These are phyloP conservation scores for Astrothelium subdiscretum DNA, from an alignment of 495 filamentous ascomycete species.

Conservation along the genomic window DNA sequence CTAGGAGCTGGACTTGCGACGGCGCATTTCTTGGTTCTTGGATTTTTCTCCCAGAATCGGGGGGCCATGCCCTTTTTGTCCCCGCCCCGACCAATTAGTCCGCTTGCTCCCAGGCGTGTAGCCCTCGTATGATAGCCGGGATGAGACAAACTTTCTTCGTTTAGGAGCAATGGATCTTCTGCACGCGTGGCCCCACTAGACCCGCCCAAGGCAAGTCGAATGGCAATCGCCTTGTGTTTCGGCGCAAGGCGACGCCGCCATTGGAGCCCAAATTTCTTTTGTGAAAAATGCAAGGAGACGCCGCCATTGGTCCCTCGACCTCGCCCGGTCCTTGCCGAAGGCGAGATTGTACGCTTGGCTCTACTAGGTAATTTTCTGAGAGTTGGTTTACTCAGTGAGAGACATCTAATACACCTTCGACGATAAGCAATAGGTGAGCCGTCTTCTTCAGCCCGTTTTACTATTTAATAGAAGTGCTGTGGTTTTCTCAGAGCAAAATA, in stretches of 20 bases:
- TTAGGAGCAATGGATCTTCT: slow-evolving; percentile 1
- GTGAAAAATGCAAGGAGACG: not conserved
- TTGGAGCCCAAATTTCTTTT: not conserved
- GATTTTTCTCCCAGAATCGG: not conserved
- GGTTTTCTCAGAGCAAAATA: not conserved
- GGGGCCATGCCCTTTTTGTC: slow-evolving; percentile 2
- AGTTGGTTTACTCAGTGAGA: not conserved
- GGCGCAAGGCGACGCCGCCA: not conserved
- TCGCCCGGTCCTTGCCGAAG: not conserved
- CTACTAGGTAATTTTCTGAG: not conserved
- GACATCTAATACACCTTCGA: not conserved
- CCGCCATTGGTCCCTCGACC: not conserved
- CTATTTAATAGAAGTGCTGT: not conserved
- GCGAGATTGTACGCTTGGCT: not conserved
- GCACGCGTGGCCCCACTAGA: not conserved
- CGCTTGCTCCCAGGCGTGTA: not conserved
- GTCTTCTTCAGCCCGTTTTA: no score
- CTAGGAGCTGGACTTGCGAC: not conserved
- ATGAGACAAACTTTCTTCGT: slow-evolving; percentile 1
- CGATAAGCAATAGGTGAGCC: not conserved
- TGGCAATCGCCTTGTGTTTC: not conserved
- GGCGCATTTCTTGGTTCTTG: not conserved
- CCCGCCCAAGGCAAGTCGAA: not conserved
- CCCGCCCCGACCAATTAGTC: not conserved
- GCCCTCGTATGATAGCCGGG: not conserved